Evolutionary conservation across 192 early-diverging fungal species (phyloP).

Genomic region (Rhizophagus prolifer): DNA sequence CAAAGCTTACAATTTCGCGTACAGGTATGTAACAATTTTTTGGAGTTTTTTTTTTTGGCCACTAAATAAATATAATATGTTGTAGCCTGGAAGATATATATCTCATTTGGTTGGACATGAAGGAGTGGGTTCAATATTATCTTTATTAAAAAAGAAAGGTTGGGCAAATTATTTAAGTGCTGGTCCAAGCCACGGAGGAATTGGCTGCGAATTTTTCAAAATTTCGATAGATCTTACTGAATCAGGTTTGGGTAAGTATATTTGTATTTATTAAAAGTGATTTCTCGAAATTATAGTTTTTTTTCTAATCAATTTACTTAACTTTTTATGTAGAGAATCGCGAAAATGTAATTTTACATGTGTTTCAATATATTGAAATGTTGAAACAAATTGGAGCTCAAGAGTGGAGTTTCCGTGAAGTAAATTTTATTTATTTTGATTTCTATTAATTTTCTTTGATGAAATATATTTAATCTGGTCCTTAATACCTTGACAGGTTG

Average conservation of each 20-base stretch:
- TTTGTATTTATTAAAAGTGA: constrained; percentile 42
- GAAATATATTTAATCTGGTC: neutral
- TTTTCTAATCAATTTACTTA: constrained; percentile 1
- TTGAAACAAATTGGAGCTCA: constrained; percentile 68
- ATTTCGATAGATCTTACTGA: constrained; percentile 75
- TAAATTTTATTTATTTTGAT: constrained; percentile 38
- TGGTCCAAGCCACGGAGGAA: constrained; percentile 38
- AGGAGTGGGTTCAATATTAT: constrained; percentile 77
- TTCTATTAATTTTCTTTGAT: neutral
- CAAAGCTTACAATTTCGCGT: constrained; percentile 47
- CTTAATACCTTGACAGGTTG: constrained; percentile 17
- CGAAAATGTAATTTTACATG: constrained; percentile 72
- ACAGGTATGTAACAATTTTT: constrained; percentile 29
- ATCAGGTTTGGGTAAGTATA: constrained; percentile 61
- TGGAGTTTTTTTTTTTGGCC: neutral
- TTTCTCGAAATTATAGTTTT: constrained; percentile 34
- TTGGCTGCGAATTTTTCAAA: constrained; percentile 71
- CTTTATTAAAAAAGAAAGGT: constrained; percentile 67
- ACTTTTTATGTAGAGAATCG: constrained; percentile 68
- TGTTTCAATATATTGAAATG: constrained; percentile 92
- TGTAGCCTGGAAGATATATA: constrained; percentile 70
- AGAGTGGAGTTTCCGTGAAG: constrained; percentile 83
- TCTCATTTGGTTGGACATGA: constrained; percentile 86
- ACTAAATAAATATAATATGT: neutral
- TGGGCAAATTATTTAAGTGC: constrained; percentile 76